These are phyloP conservation scores for Phaeosphaeria sp. DNA, from an alignment of 2,329 filamentous ascomycete genomes.

Conservation along the genomic window DNA sequence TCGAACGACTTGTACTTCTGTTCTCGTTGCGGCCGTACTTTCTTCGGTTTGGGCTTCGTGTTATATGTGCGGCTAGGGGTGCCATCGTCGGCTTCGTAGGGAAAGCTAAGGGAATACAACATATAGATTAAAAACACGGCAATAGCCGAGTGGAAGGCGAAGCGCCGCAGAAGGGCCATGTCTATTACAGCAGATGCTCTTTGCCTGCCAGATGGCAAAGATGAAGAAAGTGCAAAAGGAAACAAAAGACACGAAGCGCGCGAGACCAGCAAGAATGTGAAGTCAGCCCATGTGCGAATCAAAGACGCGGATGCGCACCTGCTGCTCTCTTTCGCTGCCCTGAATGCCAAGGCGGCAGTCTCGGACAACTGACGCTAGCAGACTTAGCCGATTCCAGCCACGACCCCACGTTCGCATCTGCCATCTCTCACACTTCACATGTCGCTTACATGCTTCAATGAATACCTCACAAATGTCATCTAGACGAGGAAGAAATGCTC, in stretches of 20 bases:
- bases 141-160: slow-evolving; percentile 43
- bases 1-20: slow-evolving; percentile 35
- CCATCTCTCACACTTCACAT: not conserved
- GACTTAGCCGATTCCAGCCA: not conserved
- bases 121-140: slow-evolving; percentile 45
- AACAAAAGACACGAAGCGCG: not conserved
- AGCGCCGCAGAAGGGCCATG: slow-evolving; percentile 51
- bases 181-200: slow-evolving; percentile 13
- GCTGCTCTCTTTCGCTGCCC: not conserved
- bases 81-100: slow-evolving; percentile 32
- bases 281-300: not conserved
- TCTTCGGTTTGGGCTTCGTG: slow-evolving; percentile 14
- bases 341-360: slow-evolving; percentile 4
- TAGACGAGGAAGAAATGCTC: no score
- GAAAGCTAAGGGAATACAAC: slow-evolving; percentile 47
- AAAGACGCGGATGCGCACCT: not conserved
- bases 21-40: slow-evolving; percentile 10
- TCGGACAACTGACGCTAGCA: not conserved
- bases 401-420: not conserved
- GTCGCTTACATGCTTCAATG: not conserved
- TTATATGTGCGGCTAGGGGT: not conserved
- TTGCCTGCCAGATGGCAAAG: not conserved
- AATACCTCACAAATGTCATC: no score
- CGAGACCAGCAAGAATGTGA: not conserved
- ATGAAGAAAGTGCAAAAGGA: slow-evolving; percentile 13